Conservation (phyloP, 1,139 yeast genomes). For the Yamadazyma blattariae region DNA sequence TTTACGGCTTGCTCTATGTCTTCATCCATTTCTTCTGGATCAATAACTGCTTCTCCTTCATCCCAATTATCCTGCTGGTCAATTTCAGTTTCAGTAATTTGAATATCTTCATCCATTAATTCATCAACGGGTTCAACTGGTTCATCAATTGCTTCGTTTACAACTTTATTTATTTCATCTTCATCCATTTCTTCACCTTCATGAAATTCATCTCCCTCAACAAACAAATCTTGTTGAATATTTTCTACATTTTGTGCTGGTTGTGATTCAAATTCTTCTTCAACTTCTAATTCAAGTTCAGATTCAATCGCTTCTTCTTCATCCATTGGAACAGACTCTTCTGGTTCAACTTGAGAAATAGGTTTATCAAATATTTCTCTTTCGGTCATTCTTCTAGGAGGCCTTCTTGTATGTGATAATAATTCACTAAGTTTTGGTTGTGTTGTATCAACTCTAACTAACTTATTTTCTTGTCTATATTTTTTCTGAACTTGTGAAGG, state of each 20-base stretch:
- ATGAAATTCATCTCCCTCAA: constrained; percentile 4
- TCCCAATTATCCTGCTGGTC: too few species aligned
- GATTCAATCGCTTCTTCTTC: constrained; percentile 1
- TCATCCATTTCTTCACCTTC: constrained; percentile 2
- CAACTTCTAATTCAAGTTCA: constrained; percentile 2
- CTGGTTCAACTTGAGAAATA: neutral
- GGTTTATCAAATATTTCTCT: too few species aligned
- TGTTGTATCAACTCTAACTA: constrained; percentile 70
- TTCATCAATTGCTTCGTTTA: neutral
- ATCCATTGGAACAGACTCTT: neutral
- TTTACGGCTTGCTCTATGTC: neutral
- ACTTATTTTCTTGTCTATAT: constrained; percentile 55
- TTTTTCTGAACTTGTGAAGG: constrained; percentile 20
- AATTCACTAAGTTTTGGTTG: constrained; percentile 19
- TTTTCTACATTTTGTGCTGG: constrained; percentile 3
- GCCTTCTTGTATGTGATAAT: constrained; percentile 1
- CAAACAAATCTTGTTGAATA: neutral
- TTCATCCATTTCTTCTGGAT: neutral
- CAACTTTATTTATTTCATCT: neutral
- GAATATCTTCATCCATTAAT: neutral
- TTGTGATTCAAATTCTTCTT: constrained; percentile 2
- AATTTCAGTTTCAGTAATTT: neutral
- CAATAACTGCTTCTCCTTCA: too few species aligned
- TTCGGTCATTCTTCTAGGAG: neutral
- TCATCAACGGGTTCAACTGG: constrained; percentile 1